Conservation (phyloP, 441 rosid species). For the Raphanus hybrid region DNA sequence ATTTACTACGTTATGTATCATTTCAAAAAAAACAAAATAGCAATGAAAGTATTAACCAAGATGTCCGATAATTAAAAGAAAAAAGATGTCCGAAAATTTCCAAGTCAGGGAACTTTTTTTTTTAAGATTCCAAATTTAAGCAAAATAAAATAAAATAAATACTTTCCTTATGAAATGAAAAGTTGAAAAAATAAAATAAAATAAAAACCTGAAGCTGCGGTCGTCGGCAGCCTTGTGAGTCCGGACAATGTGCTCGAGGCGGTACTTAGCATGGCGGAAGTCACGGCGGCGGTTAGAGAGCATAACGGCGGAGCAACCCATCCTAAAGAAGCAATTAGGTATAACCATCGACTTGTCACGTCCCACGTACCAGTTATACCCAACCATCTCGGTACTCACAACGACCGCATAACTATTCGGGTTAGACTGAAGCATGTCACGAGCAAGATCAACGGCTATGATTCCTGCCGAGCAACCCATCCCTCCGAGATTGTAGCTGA, state of each 20-base stretch:
- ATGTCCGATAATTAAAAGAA: too few species aligned
- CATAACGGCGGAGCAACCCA: slow-evolving; percentile 85
- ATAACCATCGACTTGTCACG: slow-evolving; percentile 79
- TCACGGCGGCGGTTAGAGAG: slow-evolving; percentile 83
- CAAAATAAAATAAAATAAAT: too few species aligned
- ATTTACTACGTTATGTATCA: too few species aligned
- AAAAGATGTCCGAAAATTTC: too few species aligned
- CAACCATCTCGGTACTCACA: slow-evolving; percentile 73
- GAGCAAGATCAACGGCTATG: slow-evolving; percentile 74
- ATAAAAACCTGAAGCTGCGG: slow-evolving; percentile 80
- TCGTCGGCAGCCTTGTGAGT: slow-evolving; percentile 94
- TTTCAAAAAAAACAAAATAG: too few species aligned
- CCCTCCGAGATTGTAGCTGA: slow-evolving; percentile 91
- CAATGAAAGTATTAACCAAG: too few species aligned
- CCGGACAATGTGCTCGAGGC: slow-evolving; percentile 84
- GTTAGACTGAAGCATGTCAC: slow-evolving; percentile 86
- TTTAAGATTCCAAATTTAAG: too few species aligned
- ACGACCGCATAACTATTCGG: slow-evolving; percentile 67
- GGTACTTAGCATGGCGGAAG: slow-evolving; percentile 72
- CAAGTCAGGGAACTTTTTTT: too few species aligned
- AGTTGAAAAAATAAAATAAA: too few species aligned
- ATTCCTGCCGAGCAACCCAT: slow-evolving; percentile 96
- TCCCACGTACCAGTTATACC: slow-evolving; percentile 87
- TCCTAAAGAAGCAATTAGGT: slow-evolving; percentile 84
- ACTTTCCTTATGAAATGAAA: background rate